Conservation (phyloP, 1,284 basidiomycete species). For the Fomes fomentarius region DNA sequence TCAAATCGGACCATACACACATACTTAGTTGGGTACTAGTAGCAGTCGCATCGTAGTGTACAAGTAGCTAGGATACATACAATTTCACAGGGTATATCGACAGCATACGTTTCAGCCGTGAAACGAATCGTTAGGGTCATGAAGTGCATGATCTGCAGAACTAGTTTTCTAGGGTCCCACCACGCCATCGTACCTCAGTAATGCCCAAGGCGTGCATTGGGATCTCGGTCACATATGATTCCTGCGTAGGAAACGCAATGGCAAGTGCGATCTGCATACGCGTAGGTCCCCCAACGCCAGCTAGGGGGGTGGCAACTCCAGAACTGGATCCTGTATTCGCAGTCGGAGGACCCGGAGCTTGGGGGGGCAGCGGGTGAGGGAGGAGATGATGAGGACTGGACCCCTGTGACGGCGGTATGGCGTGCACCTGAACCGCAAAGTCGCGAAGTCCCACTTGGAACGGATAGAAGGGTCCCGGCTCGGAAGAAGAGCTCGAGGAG, state of each 20-base stretch:
- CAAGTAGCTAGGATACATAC: too few relatives aligned
- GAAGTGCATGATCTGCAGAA: too few relatives aligned
- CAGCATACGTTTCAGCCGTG: too few relatives aligned
- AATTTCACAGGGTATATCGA: too few relatives aligned
- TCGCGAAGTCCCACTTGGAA: constrained; percentile 18
- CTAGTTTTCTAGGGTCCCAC: background rate
- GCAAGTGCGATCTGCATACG: constrained; percentile 23
- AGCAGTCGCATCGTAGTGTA: too few relatives aligned
- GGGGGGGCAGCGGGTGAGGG: background rate
- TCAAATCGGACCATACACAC: too few relatives aligned
- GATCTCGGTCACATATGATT: background rate
- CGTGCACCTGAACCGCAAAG: constrained; percentile 7
- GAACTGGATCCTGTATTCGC: too few relatives aligned
- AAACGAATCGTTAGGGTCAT: too few relatives aligned
- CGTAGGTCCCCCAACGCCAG: background rate
- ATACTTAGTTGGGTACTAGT: too few relatives aligned
- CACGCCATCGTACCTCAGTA: constrained; percentile 8
- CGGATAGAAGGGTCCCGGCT: constrained; percentile 3
- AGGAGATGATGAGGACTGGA: background rate
- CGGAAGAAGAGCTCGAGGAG: background rate
- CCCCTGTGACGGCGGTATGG: background rate
- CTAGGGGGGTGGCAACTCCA: background rate
- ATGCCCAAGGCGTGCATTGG: constrained; percentile 15
- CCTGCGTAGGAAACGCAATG: constrained; percentile 27
- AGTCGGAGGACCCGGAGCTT: too few relatives aligned